phyloP scores from a whole-genome alignment of 305 asterid species.

The Fraxinus sp. region DNA sequence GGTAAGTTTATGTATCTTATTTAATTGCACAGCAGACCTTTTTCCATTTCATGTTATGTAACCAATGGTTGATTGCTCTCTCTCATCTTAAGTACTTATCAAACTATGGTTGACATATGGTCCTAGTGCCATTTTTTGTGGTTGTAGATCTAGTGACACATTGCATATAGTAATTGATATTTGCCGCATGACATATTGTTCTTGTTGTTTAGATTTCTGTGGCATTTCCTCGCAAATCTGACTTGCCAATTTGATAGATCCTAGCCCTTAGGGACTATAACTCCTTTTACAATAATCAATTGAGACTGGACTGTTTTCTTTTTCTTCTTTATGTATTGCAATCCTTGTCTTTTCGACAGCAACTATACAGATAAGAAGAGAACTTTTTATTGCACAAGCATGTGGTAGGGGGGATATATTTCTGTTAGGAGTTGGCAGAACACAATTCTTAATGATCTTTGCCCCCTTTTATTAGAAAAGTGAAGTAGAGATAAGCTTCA shows the following conservation, averaged over 20 bases:
- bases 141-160: not conserved
- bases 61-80: not conserved
- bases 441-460: not conserved
- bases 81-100: not conserved
- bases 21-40: not conserved
- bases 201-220: not conserved
- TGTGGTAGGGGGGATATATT: not conserved
- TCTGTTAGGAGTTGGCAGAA: not conserved
- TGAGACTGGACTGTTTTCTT: not conserved
- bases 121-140: not conserved
- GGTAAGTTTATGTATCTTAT: constrained; percentile 28
- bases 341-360: not conserved
- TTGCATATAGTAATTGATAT: not conserved
- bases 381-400: not conserved
- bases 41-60: not conserved
- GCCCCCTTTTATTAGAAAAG: not conserved
- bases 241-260: not conserved
- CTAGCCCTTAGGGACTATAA: not conserved
- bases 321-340: not conserved
- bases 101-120: not conserved
- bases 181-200: not conserved
- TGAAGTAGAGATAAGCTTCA: too few species aligned
- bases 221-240: not conserved
- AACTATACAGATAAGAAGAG: not conserved
- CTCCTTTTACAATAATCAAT: not conserved